Evolutionary conservation across 1,139 yeast genomes (phyloP), one percentile per base, ranked within the genome.

Genomic region (Scheffersomyces cryptocercus): DNA sequence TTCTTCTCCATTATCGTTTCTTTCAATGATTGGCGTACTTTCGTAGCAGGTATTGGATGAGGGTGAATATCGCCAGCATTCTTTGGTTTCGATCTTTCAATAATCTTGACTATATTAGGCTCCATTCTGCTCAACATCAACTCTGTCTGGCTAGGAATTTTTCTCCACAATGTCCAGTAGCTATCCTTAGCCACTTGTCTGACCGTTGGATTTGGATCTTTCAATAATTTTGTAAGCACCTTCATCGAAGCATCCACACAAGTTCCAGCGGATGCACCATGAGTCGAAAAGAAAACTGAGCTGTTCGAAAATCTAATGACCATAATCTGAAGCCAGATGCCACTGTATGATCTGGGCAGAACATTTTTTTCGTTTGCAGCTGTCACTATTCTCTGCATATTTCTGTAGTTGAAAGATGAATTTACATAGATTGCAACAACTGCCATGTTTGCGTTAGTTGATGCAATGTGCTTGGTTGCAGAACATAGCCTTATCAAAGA

Each of bases 151-250:
- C 68, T 48, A 65, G 87, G 61, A 73, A 65, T 67, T 32, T 63
- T 55, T 6, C 72, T 71, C 52, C 76, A 74, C 48, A 81, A 78
- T 15, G 79, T 71, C 97, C 97, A 90, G 56, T 79, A 91, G 0
- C 90, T 75, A 8, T 72, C 70, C 57, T 96, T 78, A 67, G 87
- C 88, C 0, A 81, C 72, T 54, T 83, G 95, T 48, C 97, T 75
- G 0, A 88, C 97, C 0, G 76, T 70, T 0, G 95, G 90, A 47
- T 87, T 86, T 0, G 96, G 88, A 63, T 93, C 98, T 1, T 80
- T 65, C 2, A 93, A 68, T 29, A 95, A 83, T 54, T 79, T 84
- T 4, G 67, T 52, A 2, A 90, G 59, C 50, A 83, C 69, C 44
- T 73, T 80, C 34, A 74, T 81, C 2, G 84, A 65, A 1, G 72